Evolutionary conservation across 495 filamentous ascomycete species (phyloP), one percentile per base, ranked within the genome.

Genomic region (Aspergillus haitiensis): DNA sequence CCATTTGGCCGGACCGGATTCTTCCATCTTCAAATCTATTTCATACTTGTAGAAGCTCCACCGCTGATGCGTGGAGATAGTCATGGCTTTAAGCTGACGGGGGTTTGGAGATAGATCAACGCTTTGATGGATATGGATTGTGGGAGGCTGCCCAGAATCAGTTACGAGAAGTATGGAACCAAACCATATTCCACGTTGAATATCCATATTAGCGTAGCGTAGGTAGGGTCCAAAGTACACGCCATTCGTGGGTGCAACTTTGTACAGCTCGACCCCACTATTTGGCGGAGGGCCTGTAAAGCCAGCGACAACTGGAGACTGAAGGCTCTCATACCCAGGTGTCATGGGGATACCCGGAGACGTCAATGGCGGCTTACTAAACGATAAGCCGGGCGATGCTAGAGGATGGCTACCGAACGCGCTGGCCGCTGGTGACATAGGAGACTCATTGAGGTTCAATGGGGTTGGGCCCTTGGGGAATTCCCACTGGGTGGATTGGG

Each of bases 11-110:
- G 89, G 85, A 4, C 81, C 75, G 47, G 80, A 72, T 9, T 97
- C 94, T 34, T 89, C 88, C 94, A 98, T 98, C 61, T 86, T 86
- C 31, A 98, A 75, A 62, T 97, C 90, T 57, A 98, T 71, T 60
- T 97, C 94, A 67, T 98, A 98, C 62, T 94, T 88, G 74, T 95
- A 98, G 68, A 98, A 98, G 10, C 85, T 88, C 92, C 92, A 98
- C 37, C 91, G 79, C 66, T 95, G 92, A 73, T 98, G 95, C 8
- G 83, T 87, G 63, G 86, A 89, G 48, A 98, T 97, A 16, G 87
- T 85, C 63, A 88, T 84, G 0, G 92, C 85, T 57, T 92, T 89
- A 12, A 98, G 78, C 67, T 98, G 94, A 13, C 90, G 85, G 7
- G 93, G 94, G 64, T 97, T 97, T 8, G 94, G 94, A 2, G 91